These are phyloP conservation scores for Tremella yokohamensis DNA, from an alignment of 768 basidiomycete genomes.

Conservation along the genomic window DNA sequence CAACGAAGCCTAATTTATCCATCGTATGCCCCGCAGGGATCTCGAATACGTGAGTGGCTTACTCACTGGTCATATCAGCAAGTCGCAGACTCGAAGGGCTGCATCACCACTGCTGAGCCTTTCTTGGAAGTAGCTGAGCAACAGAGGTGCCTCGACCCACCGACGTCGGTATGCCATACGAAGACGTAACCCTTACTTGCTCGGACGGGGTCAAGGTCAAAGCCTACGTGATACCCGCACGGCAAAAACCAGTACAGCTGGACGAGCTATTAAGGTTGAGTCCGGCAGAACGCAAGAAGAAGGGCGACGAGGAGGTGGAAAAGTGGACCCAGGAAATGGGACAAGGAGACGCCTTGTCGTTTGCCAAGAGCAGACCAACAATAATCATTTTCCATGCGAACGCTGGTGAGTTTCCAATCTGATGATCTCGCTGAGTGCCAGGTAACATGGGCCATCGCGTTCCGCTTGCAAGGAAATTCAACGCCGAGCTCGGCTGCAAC, in stretches of 20 bases:
- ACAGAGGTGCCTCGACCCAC: conserved; percentile 69
- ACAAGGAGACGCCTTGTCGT: conserved; percentile 50
- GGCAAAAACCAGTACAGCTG: conserved; percentile 55
- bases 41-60: conserved; percentile 61
- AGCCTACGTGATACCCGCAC: conserved; percentile 72
- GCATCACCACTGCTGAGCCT: neutral
- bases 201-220: conserved; percentile 68
- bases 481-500: conserved; percentile 78
- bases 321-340: conserved; percentile 50
- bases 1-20: conserved; percentile 91
- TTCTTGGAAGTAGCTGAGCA: too few species aligned
- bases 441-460: conserved; percentile 72
- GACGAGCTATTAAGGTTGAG: conserved; percentile 23
- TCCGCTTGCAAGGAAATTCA: conserved; percentile 80
- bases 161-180: conserved; percentile 68
- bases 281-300: conserved; percentile 40
- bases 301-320: conserved; percentile 40
- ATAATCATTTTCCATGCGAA: conserved; percentile 85
- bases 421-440: conserved; percentile 4
- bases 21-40: conserved; percentile 73
- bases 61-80: neutral
- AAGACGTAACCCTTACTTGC: conserved; percentile 69
- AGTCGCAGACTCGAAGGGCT: neutral
- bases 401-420: conserved; percentile 53
- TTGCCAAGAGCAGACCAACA: conserved; percentile 62